Percentiles rank a stretch among this genome's conserved stretches.
Evolutionary conservation across 345 rosid species (phyloP).

Genomic region (Turritis glabra): DNA sequence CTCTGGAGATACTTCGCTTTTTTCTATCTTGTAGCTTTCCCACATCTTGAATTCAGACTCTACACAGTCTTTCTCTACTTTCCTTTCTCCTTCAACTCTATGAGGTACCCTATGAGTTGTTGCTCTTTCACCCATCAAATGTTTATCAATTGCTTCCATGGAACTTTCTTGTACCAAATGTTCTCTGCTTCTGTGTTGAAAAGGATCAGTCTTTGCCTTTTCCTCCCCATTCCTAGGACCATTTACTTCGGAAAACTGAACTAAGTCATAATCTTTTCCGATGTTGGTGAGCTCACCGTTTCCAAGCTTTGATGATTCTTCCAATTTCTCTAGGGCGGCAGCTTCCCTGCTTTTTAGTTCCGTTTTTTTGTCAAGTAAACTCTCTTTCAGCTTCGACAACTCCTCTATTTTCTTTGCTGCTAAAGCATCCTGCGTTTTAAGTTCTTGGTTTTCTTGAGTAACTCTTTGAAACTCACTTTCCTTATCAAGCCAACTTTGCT

Average conservation of each 20-base stretch:
- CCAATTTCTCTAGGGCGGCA: constrained; percentile 40
- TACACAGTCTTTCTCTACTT: constrained; percentile 52
- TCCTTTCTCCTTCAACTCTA: constrained; percentile 49
- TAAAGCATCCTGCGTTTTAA: constrained; percentile 21
- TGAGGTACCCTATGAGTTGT: constrained; percentile 6
- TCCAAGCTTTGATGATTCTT: constrained; percentile 34
- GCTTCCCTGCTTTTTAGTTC: constrained; percentile 60
- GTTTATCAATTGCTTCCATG: constrained; percentile 43
- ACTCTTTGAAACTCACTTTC: constrained; percentile 33
- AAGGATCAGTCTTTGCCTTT: constrained; percentile 48
- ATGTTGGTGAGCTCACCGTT: constrained; percentile 37
- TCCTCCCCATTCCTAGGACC: constrained; percentile 66
- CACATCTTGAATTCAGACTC: constrained; percentile 77
- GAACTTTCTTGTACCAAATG: constrained; percentile 40
- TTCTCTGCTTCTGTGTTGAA: constrained; percentile 38
- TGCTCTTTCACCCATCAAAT: constrained; percentile 13
- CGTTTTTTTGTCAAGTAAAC: constrained; percentile 19
- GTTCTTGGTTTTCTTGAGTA: constrained; percentile 27
- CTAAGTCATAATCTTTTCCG: constrained; percentile 80
- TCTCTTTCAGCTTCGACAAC: constrained; percentile 32
- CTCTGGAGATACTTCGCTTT: constrained; percentile 72
- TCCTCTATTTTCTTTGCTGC: constrained; percentile 31
- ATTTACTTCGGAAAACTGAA: constrained; percentile 83
- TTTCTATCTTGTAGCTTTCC: constrained; percentile 90
- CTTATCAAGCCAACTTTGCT: constrained; percentile 33